Evolutionary conservation across 345 rosid genomes (phyloP).

Genomic region (Aquilaria yunnanensis): DNA sequence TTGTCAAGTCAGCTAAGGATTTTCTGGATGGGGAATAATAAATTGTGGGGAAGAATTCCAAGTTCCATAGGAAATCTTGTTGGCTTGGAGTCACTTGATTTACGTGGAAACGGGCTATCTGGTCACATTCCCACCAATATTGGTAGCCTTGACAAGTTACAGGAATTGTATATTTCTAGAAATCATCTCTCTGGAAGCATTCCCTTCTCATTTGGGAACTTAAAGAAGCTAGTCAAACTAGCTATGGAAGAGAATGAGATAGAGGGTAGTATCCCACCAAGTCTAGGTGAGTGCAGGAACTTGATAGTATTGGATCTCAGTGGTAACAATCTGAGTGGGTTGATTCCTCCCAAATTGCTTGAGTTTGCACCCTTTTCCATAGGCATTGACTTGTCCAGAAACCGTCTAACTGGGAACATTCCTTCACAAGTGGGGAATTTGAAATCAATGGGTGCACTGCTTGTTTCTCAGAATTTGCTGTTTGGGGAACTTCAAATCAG

Average conservation of each 20-base stretch:
- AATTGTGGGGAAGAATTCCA: slow-evolving; percentile 1
- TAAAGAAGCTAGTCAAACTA: not conserved
- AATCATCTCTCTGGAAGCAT: slow-evolving; percentile 9
- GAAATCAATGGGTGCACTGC: not conserved
- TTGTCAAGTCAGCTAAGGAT: not conserved
- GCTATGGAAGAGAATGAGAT: not conserved
- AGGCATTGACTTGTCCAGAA: accelerated
- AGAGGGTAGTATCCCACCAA: slow-evolving; percentile 4
- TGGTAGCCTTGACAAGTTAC: not conserved
- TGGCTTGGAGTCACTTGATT: too few relatives aligned
- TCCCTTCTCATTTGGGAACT: slow-evolving; percentile 15
- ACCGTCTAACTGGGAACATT: not conserved
- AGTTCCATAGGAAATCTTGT: not conserved
- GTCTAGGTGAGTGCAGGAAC: not conserved
- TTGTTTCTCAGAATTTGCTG: not conserved
- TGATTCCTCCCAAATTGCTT: slow-evolving; percentile 4
- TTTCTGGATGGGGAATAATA: not conserved
- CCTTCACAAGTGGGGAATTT: not conserved
- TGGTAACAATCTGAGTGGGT: not conserved
- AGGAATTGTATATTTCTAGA: not conserved
- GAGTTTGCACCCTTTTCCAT: not conserved
- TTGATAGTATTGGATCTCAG: not conserved
- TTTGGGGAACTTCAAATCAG: slow-evolving; percentile 15
- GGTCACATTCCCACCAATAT: slow-evolving; percentile 8
- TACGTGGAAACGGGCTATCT: not conserved